These are phyloP conservation scores for Sugiyamaella chiloensis DNA, from an alignment of 805 yeast species.

Conservation along the genomic window DNA sequence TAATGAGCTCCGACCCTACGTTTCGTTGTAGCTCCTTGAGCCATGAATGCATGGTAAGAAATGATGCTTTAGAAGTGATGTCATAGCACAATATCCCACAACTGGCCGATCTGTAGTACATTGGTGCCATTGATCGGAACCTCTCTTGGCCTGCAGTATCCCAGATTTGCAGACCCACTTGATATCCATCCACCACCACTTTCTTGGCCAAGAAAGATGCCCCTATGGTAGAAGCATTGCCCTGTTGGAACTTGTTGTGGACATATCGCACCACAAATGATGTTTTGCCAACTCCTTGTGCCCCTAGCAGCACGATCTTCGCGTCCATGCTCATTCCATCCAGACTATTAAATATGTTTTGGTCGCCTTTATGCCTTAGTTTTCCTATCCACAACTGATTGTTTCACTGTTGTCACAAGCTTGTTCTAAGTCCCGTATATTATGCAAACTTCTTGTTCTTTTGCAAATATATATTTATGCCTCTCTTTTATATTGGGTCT, in stretches of 20 bases:
- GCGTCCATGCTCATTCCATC: slow-evolving; percentile 33
- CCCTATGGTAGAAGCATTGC: slow-evolving; percentile 36
- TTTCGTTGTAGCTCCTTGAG: slow-evolving; percentile 32
- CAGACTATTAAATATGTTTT: too few relatives aligned
- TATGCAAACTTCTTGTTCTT: too few relatives aligned
- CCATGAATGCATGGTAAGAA: slow-evolving; percentile 36
- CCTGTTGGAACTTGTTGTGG: slow-evolving; percentile 34
- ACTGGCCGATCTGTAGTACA: slow-evolving; percentile 39
- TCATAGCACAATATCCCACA: slow-evolving; percentile 37
- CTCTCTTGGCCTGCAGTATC: slow-evolving; percentile 98
- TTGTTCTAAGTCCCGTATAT: too few relatives aligned
- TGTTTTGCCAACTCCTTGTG: slow-evolving; percentile 38
- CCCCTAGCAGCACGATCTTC: slow-evolving; percentile 35
- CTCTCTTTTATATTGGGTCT: too few relatives aligned
- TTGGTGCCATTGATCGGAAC: slow-evolving; percentile 77
- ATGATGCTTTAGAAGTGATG: slow-evolving; percentile 34
- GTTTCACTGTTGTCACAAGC: too few relatives aligned
- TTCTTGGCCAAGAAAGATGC: slow-evolving; percentile 36
- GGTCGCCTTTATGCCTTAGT: too few relatives aligned
- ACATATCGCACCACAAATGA: slow-evolving; percentile 36
- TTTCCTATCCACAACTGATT: too few relatives aligned
- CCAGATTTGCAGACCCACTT: slow-evolving; percentile 60
- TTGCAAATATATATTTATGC: too few relatives aligned
- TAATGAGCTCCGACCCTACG: slow-evolving; percentile 29
- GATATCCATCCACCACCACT: slow-evolving; percentile 32